Evolutionary conservation across 345 rosid species (phyloP), one percentile per base, ranked within the genome.

Genomic region (Eucalyptus regnans): DNA sequence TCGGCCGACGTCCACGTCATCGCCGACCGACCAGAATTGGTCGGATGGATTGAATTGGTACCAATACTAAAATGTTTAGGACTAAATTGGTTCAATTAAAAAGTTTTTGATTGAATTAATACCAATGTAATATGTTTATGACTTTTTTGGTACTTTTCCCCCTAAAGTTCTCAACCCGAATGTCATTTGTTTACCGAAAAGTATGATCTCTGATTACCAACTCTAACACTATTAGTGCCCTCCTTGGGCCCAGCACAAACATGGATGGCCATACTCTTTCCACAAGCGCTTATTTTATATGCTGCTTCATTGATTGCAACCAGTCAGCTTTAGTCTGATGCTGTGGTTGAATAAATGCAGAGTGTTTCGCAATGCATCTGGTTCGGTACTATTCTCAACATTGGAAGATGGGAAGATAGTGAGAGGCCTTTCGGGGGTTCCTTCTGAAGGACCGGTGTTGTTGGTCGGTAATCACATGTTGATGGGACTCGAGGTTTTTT

Each of bases 391-490:
- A 91, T 89, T 92, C 71, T 95, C 97, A 62, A 95, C 97, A 52
- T 89, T 93, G 88, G 94, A 92, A 68, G 92, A 94, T 29, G 96
- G 95, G 54, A 90, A 88, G 80, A 88, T 95, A 81, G 94, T 94
- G 86, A 93, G 88, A 88, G 94, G 96, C 66, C 95, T 95, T 25
- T 90, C 89, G 9, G 96, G 96, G 56, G 92, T 95, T 87, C 95
- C 97, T 56, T 58, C 91, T 6, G 91, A 94, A 48, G 96, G 97
- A 33, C 97, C 96, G 17, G 95, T 95, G 76, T 89, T 95, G 91
- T 71, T 89, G 8, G 93, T 94, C 56, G 94, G 96, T 60, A 89
- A 94, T 89, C 97, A 95, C 93, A 93, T 93, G 95, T 89, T 95
- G 68, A 76, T 93, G 89, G 97, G 95, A 84, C 50, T 91, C 37